phyloP scores from a whole-genome alignment of 1,284 basidiomycete genomes.

The Exsudoporus floridanus region DNA sequence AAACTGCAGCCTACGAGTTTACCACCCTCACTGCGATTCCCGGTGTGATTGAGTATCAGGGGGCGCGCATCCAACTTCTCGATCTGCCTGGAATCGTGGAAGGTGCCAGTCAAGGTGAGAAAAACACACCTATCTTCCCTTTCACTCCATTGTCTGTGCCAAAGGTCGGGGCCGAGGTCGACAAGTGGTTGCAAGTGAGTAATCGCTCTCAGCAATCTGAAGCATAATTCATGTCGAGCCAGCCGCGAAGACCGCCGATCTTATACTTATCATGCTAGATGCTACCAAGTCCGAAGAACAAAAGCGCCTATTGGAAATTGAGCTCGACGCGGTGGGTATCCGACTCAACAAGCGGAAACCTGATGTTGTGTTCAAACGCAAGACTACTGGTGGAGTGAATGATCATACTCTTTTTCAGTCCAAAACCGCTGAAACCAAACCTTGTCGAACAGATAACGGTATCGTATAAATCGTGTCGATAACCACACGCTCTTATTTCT shows the following conservation, averaged over 20 bases:
- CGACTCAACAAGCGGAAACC: constrained; percentile 88
- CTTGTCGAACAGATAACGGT: constrained; percentile 29
- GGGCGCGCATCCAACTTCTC: constrained; percentile 89
- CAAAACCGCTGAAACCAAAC: not conserved
- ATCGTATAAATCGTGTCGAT: not conserved
- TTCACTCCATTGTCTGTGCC: not conserved
- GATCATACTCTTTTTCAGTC: not conserved
- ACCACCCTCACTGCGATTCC: constrained; percentile 94
- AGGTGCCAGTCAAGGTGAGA: constrained; percentile 81
- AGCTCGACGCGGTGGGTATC: constrained; percentile 96
- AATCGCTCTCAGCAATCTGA: not conserved
- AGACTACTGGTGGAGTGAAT: constrained; percentile 88
- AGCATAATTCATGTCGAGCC: constrained; percentile 5
- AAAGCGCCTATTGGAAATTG: constrained; percentile 82
- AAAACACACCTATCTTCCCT: not conserved
- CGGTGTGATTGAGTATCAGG: constrained; percentile 91
- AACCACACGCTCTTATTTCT: not conserved
- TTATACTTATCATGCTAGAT: constrained; percentile 94
- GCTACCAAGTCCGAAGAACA: constrained; percentile 97
- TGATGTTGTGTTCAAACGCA: constrained; percentile 84
- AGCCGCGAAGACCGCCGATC: constrained; percentile 94
- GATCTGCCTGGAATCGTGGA: constrained; percentile 98
- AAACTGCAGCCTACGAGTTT: constrained; percentile 93
- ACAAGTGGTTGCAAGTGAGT: constrained; percentile 86
- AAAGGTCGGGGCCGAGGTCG: constrained; percentile 87